Evolutionary conservation across 768 basidiomycete genomes (phyloP), one percentile per base, ranked within the genome.

Genomic region (Suillus occidentalis): DNA sequence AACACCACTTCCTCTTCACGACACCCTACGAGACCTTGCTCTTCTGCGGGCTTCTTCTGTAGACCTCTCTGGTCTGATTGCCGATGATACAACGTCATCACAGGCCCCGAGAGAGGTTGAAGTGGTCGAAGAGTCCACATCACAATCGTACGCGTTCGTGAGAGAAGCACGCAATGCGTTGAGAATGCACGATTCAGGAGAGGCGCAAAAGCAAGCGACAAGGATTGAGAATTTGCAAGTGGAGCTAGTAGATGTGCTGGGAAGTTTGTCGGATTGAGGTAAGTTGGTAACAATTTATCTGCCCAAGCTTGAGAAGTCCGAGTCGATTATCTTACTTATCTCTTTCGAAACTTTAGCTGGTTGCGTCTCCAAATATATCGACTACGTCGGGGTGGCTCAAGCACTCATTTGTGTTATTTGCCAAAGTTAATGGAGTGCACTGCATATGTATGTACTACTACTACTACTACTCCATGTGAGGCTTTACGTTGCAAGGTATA

Each of bases 21-120:
- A 86, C 63, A 87, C 86, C 8, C 81, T 92, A 43, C 87, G 83
- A 14, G 92, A 94, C 75, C 84, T 94, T 28, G 90, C 91, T 6
- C 75, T 91, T 39, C 77, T 93, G 22, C 85, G 89, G 36, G 85
- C 85, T 34, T 86, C 88, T 12, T 85, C 83, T 28, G 65, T 84
- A 53, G 78, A 83, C 65, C 68, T 84, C 20, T 70, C 78, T 6
- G 63, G 56, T 10, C 60, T 80, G 40, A 72, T 82, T 31, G 40
- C 76, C 28, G 40, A 70, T 14, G 22, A 40, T 34, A 22, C 40
- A 14, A 31, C 61, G 7, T 34, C 62, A 3, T 47, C 25, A 16
- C 20, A 64, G 36, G 16, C 63, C 5, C 16, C 55, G 10, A 40
- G 25, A 34, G 22, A 63, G 8, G 42, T 62, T 4, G 63, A 66